Base-by-base conservation (phyloP, 225 moss, liverwort and hornwort species). In the Physcomitrellopsis africana region DNA sequence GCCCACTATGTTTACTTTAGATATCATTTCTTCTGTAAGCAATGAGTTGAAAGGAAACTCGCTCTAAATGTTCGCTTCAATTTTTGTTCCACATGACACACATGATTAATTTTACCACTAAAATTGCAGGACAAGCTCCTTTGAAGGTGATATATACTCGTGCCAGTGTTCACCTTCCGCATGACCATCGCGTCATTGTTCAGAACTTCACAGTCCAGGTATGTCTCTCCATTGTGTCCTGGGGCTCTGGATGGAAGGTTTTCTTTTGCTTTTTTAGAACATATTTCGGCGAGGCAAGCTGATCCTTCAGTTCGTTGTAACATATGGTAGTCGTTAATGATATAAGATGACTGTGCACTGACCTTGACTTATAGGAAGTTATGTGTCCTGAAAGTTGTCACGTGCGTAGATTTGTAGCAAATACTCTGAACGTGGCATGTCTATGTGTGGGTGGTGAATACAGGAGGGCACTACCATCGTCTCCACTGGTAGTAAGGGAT, bases 171-270 rank as follows among this genome's bases (percentile, higher is more conserved):
- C 90, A 90, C 62, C 76, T 94, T 79, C 89, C 82, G 2, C 72
- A 87, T 45, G 97, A 99, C 77, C 90, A 94, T 69, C 90, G 86
- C 29, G 26, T 89, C 45, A 74, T 83, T 55, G 74, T 93, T 42
- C 94, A 94, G 11, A 99, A 99, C 77, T 99, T 99, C 78, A 99
- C 97, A 12, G 90, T 76, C 12, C 94, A 92, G 92, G 96, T 94
- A 29, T 8, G 53, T 53, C 9, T 55, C 12, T n/a, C 61, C 63
- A 24, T 17, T 3, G 12, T 20, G 29, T 19, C 16, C 41, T 42
- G 51, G 63, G 79, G 20, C 0, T 11, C 19, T 23, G 14, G 46
- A 55, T 18, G 51, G 48, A 9, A 24, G 42, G 24, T 49, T 42
- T 52, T 19, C 3, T 52, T 51, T 20, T 47, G 1, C 32, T 37